Conservation (phyloP, 495 filamentous ascomycete genomes). For the Hypoxylon perforatum region DNA sequence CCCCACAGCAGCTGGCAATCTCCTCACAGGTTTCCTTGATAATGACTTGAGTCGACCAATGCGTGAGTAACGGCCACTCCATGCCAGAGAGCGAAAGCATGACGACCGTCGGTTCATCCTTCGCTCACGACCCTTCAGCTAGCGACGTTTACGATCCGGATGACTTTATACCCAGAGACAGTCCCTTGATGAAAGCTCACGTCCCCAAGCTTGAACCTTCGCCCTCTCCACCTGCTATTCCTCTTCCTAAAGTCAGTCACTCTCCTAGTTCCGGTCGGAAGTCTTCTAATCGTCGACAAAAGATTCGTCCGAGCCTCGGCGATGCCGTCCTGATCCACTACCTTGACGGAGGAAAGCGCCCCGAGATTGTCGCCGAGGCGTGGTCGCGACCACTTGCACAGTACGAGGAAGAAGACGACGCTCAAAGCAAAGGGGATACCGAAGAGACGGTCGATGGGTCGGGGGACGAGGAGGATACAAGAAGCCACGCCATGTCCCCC, state of each 20-base stretch:
- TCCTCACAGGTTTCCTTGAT: constrained; percentile 33
- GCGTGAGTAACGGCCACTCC: constrained; percentile 48
- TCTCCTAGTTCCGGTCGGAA: constrained; percentile 48
- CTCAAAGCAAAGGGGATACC: constrained; percentile 37
- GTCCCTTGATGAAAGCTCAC: constrained; percentile 55
- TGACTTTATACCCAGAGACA: constrained; percentile 55
- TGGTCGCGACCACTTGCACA: constrained; percentile 43
- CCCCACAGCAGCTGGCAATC: constrained; percentile 21
- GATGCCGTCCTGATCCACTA: constrained; percentile 65
- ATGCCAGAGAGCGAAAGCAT: constrained; percentile 55
- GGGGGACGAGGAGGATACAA: constrained; percentile 44
- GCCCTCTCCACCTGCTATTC: constrained; percentile 49
- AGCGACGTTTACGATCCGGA: constrained; percentile 59
- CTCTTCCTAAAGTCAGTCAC: constrained; percentile 53
- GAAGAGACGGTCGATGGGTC: constrained; percentile 41
- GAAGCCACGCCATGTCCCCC: constrained; percentile 46
- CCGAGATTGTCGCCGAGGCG: constrained; percentile 58
- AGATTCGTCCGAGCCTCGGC: constrained; percentile 57
- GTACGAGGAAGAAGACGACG: constrained; percentile 29
- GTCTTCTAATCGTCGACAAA: constrained; percentile 57
- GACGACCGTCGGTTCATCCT: constrained; percentile 51
- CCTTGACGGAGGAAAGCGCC: constrained; percentile 61
- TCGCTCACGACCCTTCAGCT: constrained; percentile 52
- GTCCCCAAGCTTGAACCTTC: constrained; percentile 53
- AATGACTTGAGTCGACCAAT: constrained; percentile 47